phyloP scores from a whole-genome alignment of 495 filamentous ascomycete species.

The Hypoxylon fragiforme region DNA sequence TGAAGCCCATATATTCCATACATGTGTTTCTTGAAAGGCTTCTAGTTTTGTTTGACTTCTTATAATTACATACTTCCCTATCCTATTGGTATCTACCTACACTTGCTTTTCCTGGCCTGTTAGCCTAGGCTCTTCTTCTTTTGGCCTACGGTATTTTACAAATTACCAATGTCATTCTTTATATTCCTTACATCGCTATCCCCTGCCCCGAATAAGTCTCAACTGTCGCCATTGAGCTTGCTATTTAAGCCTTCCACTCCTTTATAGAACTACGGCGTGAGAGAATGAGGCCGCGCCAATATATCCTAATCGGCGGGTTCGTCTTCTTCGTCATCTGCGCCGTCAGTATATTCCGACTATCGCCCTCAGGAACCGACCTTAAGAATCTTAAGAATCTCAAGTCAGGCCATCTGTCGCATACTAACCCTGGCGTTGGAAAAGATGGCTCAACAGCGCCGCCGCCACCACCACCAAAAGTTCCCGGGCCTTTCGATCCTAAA shows the following conservation, averaged over 20 bases:
- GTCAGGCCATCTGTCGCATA: conserved; percentile 17
- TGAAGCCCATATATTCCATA: too few species aligned
- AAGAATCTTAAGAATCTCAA: conserved; percentile 26
- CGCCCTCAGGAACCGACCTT: conserved; percentile 17
- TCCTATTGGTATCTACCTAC: not conserved
- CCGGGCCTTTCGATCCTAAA: conserved; percentile 25
- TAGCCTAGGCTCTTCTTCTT: not conserved
- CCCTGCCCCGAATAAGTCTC: conserved; percentile 12
- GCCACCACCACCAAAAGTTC: conserved; percentile 6
- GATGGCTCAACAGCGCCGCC: conserved; percentile 12
- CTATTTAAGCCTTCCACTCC: conserved; percentile 5
- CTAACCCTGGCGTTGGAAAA: conserved; percentile 10
- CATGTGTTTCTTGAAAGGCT: too few species aligned
- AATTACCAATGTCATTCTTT: conserved; percentile 36
- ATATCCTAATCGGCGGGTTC: conserved; percentile 38
- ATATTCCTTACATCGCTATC: conserved; percentile 10
- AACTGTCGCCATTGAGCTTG: conserved; percentile 19
- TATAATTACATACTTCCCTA: not conserved
- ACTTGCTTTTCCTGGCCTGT: not conserved
- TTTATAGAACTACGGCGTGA: conserved; percentile 1
- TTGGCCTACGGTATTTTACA: conserved; percentile 21
- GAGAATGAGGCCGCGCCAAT: conserved; percentile 50
- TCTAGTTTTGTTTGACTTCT: too few species aligned
- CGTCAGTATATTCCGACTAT: conserved; percentile 34
- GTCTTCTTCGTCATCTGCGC: conserved; percentile 45